A percentile compares a stretch with the other conserved stretches of the same genome.
These are phyloP conservation scores for Scenedesmus sp. DNA, from an alignment of 163 green algal genomes.

Conservation along the genomic window DNA sequence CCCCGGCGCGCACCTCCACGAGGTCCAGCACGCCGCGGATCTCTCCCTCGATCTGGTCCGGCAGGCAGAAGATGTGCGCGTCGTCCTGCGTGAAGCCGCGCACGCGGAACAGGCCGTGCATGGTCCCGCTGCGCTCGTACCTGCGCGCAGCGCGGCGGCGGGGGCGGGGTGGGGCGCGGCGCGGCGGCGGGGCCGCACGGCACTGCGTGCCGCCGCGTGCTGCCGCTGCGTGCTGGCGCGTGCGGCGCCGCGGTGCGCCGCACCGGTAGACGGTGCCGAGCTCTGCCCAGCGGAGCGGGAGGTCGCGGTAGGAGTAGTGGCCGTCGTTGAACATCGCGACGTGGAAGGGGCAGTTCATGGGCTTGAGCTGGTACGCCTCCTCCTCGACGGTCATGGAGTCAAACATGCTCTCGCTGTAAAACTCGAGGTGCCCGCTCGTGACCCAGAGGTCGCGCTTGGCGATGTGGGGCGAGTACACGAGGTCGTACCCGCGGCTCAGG, in stretches of 20 bases:
- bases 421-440: slow-evolving; percentile 67
- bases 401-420: slow-evolving; percentile 97
- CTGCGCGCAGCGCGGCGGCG: slow-evolving; percentile 37
- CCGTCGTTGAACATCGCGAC: slow-evolving; percentile 92
- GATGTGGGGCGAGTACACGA: slow-evolving; percentile 97
- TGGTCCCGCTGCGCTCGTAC: slow-evolving; percentile 95
- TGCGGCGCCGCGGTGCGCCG: neutral
- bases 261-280: slow-evolving; percentile 97
- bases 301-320: slow-evolving; percentile 82
- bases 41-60: slow-evolving; percentile 90
- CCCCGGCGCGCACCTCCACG: slow-evolving; percentile 62
- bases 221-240: no score
- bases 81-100: slow-evolving; percentile 99
- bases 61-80: slow-evolving; percentile 99
- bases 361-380: slow-evolving; percentile 95
- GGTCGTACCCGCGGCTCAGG: slow-evolving; percentile 84
- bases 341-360: slow-evolving; percentile 99
- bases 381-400: slow-evolving; percentile 92
- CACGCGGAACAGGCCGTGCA: slow-evolving; percentile 98
- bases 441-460: slow-evolving; percentile 84
- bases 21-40: slow-evolving; percentile 94
- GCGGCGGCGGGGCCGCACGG: no score
- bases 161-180: no score
- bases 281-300: slow-evolving; percentile 95
- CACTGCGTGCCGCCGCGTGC: neutral